phyloP scores from a whole-genome alignment of 768 basidiomycete species.

The Sporobolomyces pararoseus region DNA sequence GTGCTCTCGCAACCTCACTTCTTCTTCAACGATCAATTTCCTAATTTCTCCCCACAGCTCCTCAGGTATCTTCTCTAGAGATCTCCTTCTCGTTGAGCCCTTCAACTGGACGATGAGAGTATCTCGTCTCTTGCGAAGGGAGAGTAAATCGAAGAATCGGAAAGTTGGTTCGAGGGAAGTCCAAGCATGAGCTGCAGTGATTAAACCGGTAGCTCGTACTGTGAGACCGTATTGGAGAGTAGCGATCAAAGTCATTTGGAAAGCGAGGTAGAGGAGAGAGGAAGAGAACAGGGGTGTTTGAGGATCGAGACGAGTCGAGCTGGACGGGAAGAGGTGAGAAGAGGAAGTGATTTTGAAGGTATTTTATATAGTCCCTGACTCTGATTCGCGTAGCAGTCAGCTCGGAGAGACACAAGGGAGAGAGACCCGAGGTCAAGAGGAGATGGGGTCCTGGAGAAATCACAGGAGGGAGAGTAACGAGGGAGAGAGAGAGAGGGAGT shows the following conservation, averaged over 20 bases:
- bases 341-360: not conserved
- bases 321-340: not conserved
- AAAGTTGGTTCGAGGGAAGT: constrained; percentile 4
- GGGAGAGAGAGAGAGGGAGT: too few relatives aligned
- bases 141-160: not conserved
- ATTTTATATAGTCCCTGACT: too few relatives aligned
- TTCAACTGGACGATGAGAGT: too few relatives aligned
- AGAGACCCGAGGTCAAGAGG: too few relatives aligned
- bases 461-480: too few relatives aligned
- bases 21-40: not conserved
- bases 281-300: not conserved
- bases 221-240: not conserved
- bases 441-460: too few relatives aligned
- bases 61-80: not conserved
- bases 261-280: not conserved
- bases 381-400: too few relatives aligned
- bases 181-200: not conserved
- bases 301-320: not conserved
- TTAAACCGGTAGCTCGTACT: not conserved
- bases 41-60: not conserved
- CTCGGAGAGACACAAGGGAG: too few relatives aligned
- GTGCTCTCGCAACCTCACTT: not conserved
- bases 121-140: not conserved
- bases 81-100: not conserved
- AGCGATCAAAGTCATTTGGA: not conserved